Evolutionary conservation across 257 asterid species (phyloP).

Genomic region (Fraxinus cuspidata): DNA sequence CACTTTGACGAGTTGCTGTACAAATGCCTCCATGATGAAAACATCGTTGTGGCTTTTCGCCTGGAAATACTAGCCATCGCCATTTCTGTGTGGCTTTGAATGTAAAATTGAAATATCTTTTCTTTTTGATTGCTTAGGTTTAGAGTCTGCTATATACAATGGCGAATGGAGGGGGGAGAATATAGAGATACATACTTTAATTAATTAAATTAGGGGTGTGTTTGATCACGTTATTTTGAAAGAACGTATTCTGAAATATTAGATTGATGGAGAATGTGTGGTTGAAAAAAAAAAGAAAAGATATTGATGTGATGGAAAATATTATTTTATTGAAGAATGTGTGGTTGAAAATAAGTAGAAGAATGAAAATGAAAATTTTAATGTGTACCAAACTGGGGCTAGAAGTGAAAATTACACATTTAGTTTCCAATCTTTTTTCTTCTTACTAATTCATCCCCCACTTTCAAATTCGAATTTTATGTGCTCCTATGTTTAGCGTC

Average conservation of each 20-base stretch:
- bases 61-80: constrained; percentile 61
- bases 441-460: neutral
- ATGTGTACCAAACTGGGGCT: too few species aligned
- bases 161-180: neutral
- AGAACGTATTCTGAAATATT: too few species aligned
- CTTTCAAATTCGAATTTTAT: neutral
- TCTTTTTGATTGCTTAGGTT: neutral
- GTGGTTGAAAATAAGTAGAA: too few species aligned
- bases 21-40: constrained; percentile 36
- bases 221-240: too few species aligned
- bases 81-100: constrained; percentile 26
- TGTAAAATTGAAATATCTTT: neutral
- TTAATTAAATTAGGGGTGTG: too few species aligned
- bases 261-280: too few species aligned
- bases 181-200: too few species aligned
- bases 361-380: too few species aligned
- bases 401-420: neutral
- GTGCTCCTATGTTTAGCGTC: neutral
- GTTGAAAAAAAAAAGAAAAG: too few species aligned
- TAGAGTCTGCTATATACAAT: neutral
- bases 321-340: too few species aligned
- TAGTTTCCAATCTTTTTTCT: neutral
- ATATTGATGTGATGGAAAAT: too few species aligned
- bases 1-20: constrained; percentile 22
- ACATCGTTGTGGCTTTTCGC: constrained; percentile 40